Percentiles rank a stretch among this genome's conserved stretches.
Conservation (phyloP, 2,329 filamentous ascomycete species). For the Ascochyta koolunga region DNA sequence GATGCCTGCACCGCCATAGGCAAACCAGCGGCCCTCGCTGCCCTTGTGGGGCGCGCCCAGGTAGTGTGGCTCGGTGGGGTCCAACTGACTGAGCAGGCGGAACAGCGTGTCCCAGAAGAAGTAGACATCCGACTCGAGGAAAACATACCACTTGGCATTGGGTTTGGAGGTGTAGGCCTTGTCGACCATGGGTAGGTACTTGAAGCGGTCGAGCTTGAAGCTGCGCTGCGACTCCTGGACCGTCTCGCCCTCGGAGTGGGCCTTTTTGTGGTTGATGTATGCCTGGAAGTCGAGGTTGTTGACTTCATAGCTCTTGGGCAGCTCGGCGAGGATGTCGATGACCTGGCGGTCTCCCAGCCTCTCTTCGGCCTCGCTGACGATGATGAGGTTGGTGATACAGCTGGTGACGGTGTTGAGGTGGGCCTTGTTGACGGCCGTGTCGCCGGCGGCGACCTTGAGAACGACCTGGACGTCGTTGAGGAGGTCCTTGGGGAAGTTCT, state of each 20-base stretch:
- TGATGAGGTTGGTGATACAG: slow-evolving; percentile 60
- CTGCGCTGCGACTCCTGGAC: slow-evolving; percentile 57
- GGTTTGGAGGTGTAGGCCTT: slow-evolving; percentile 53
- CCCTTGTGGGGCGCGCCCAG: slow-evolving; percentile 47
- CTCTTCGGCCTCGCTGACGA: slow-evolving; percentile 66
- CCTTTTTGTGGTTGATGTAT: slow-evolving; percentile 54
- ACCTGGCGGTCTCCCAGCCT: slow-evolving; percentile 58
- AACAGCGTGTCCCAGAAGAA: slow-evolving; percentile 51
- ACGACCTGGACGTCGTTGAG: slow-evolving; percentile 55
- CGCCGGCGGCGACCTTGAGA: slow-evolving; percentile 58
- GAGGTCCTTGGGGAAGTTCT: slow-evolving; percentile 48
- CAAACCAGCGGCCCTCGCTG: slow-evolving; percentile 46
- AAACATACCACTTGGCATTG: slow-evolving; percentile 48
- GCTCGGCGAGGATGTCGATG: slow-evolving; percentile 55
- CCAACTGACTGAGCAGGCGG: slow-evolving; percentile 49
- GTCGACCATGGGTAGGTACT: slow-evolving; percentile 63
- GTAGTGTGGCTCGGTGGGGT: slow-evolving; percentile 47
- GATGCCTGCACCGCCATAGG: slow-evolving; percentile 54
- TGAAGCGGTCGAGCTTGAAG: slow-evolving; percentile 65
- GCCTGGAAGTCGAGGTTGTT: slow-evolving; percentile 59
- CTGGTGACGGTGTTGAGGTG: slow-evolving; percentile 61
- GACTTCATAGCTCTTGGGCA: slow-evolving; percentile 53
- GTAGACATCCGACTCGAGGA: slow-evolving; percentile 48
- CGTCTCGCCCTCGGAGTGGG: slow-evolving; percentile 44
- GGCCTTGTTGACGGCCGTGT: slow-evolving; percentile 50